Base-by-base conservation (phyloP, 805 yeast genomes). In the Wickerhamiella azyma region DNA sequence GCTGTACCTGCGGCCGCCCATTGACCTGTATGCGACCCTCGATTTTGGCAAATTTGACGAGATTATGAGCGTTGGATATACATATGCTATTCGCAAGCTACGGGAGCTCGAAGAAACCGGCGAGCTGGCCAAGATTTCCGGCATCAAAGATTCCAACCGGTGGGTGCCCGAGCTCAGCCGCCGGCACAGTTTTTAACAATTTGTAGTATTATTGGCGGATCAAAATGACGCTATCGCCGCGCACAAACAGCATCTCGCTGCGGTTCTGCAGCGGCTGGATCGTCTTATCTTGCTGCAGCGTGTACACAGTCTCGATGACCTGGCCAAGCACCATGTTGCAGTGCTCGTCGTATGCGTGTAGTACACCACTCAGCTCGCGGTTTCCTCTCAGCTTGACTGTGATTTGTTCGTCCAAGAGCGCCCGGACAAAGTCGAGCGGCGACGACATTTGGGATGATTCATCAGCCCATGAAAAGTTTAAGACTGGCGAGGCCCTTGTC, bases 181-280 rank as follows among this genome's bases (percentile, higher is more conserved):
- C 10, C 35, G 45, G 26, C 45, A 42, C 19, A 21, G 33, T 5
- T 42, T 42, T 56, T 40, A 36, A n/a, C n/a, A n/a, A n/a, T n/a
- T n/a, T n/a, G n/a, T n/a, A n/a, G n/a, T n/a, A n/a, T n/a, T 40
- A 45, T 5, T 79, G 70, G 45, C 81, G 77, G 45, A 92, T 79
- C 54, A 88, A 71, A 43, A 94, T 85, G 38, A 92, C 97, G 2
- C 94, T 79, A 65, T 92, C 98, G n/a, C 99, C 99, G 67, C 99
- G 79, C 13, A 92, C 88, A 65, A 89, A 89, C 37, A 92, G 78
- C 86, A 92, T 84, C 47, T 85, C 95, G 14, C 85, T 74, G 47
- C 55, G 49, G 51, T 72, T 71, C 58, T 78, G 81, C 18, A 70
- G 69, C 9, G 74, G 63, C 60, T 66, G 60, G 46, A 68, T 30